These are phyloP conservation scores for Suhomyces vadensis DNA, from an alignment of 805 yeast species.

Conservation along the genomic window DNA sequence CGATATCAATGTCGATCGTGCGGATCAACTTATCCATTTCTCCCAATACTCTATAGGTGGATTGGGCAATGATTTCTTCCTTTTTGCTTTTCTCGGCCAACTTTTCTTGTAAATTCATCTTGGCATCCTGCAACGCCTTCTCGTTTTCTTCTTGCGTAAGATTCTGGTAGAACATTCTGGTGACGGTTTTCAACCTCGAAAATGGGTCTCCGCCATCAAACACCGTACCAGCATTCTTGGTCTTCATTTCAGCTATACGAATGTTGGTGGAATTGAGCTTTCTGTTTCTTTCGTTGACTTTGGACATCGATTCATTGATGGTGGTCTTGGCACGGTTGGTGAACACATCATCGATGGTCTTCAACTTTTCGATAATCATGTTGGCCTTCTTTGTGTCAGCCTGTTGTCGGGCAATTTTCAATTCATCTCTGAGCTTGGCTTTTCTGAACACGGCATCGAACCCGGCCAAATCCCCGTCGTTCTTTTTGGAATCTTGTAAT, in stretches of 20 bases:
- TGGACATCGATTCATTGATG: constrained; percentile 49
- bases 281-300: constrained; percentile 83
- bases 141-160: constrained; percentile 58
- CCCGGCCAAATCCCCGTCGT: constrained; percentile 25
- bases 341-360: constrained; percentile 48
- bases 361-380: constrained; percentile 37
- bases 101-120: constrained; percentile 42
- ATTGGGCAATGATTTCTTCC: constrained; percentile 46
- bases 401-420: constrained; percentile 68
- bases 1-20: constrained; percentile 35
- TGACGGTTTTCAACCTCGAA: constrained; percentile 82
- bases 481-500: constrained; percentile 48
- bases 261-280: constrained; percentile 74
- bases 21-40: constrained; percentile 54
- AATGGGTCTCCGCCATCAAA: constrained; percentile 74
- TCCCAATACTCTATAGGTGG: constrained; percentile 60
- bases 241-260: constrained; percentile 74
- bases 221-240: constrained; percentile 34
- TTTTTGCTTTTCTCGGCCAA: constrained; percentile 45
- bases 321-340: constrained; percentile 38
- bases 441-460: constrained; percentile 73
- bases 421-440: constrained; percentile 67
- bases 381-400: constrained; percentile 41
- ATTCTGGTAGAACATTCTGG: constrained; percentile 74
- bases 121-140: constrained; percentile 56